Base-by-base conservation (phyloP, 495 filamentous ascomycete species). In the Penicillium ucsense region DNA sequence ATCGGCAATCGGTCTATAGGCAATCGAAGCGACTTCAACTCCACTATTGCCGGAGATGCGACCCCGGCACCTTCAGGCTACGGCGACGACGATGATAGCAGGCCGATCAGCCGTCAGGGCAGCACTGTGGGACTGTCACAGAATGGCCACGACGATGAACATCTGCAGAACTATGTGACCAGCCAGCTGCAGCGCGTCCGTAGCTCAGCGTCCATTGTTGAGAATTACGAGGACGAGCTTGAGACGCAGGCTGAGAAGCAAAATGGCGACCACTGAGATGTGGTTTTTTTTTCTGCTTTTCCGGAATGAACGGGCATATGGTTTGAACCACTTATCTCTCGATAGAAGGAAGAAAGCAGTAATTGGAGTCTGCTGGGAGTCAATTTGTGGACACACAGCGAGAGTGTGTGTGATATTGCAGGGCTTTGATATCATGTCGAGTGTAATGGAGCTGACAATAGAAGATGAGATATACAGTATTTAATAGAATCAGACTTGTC, bases 1-100 rank as follows among this genome's bases (percentile, higher is more conserved):
- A 89, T 97, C 51, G 83, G 85, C 6, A 79, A 20, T 20, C 78
- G 91, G 10, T 94, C 87, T 10, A 89, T 97, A 51, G 83, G 85
- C 6, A 79, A 80, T 35, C 79, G 88, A n/a, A 91, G 85, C 61
- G 88, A 92, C 70, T 94, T 84, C 59, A 78, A 54, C 72, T 77
- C 49, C 70, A 77, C 50, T 41, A 54, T 59, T 20, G 41, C 43
- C 6, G 62, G 54, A 9, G 57, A 56, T 4, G 46, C 50, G 7
- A 66, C 61, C 0, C 56, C 63, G 2, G 57, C 54, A 3, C 54
- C 49, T 6, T 64, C 60, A 0, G 48, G 38, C 5, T 32, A 61
- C 8, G 63, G 64, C 20, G 70, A 66, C 8, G 63, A 64, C 8
- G 66, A 61, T 10, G 55, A 61, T 39, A 63, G 45, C 45, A 54